Base-by-base conservation (phyloP, 148 eudicot species). In the Rhododendron griersonianum region DNA sequence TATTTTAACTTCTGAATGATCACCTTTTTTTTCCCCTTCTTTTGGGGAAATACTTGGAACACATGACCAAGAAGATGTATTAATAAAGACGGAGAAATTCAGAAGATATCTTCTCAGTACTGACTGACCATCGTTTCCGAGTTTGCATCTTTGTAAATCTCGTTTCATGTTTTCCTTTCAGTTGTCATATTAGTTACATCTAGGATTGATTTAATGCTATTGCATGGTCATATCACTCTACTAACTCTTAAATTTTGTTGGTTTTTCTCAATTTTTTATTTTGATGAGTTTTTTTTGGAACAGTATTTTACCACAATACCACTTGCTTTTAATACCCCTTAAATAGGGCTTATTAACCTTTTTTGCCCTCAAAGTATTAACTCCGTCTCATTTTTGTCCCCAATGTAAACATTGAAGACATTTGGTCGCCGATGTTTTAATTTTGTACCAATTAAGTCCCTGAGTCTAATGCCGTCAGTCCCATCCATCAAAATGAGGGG, bases 221-320 rank as follows among this genome's bases (percentile, higher is more conserved):
- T 3, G 41, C 41, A 39, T 39, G 41, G 41, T 57, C 18, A 25
- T 67, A 25, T 25, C 4, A 25, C 74, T 81, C 9, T 53, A 15
- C 19, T 51, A 44, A 74, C 78, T 37, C 44, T 79, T 13, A 28
- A 57, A 6, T 14, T 30, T 28, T 30, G 30, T 51, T 23, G 18
- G 35, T 77, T 35, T 85, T 30, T 48, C 77, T 78, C 21, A 14
- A 15, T 71, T 85, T 81, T 85, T 79, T 19, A 28, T 28, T 28
- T 30, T 50, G 3, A 15, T 69, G 50, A 67, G 30, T 4, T 15
- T 48, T 39, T 45, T 81, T 75, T 7, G 0, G 67, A 80, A 85
- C 94, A 96, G 99, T 93, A 93, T 93, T 96, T 96, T 86, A 93
- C 88, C 51, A 87, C 92, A 37, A 57, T 87, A 81, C 98, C 99